A percentile compares a stretch with the other conserved stretches of the same genome.
These are phyloP conservation scores for Primulina tabacum DNA, from an alignment of 257 asterid species.

Conservation along the genomic window DNA sequence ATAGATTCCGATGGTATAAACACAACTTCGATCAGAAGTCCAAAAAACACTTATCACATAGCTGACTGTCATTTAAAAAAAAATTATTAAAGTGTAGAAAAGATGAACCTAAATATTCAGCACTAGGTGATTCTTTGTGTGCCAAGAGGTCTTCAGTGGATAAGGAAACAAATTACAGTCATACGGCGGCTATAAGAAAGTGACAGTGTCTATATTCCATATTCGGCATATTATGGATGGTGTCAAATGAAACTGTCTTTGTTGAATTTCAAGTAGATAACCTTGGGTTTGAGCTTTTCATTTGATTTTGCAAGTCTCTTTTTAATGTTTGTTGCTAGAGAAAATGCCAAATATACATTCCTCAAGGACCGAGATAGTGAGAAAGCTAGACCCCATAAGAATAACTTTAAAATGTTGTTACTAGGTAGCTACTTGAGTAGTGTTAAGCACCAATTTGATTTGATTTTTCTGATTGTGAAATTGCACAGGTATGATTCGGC, in stretches of 20 bases:
- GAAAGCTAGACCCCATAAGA: conserved; percentile 1
- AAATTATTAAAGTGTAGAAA: background rate
- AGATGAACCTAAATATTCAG: background rate
- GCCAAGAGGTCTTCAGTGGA: conserved; percentile 1
- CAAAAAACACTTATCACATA: conserved; percentile 2
- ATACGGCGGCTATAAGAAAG: background rate
- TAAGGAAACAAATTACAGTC: background rate
- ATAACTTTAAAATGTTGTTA: conserved; percentile 14
- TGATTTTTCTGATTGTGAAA: conserved; percentile 24
- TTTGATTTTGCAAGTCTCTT: conserved; percentile 8
- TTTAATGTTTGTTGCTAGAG: conserved; percentile 14
- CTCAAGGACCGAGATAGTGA: background rate
- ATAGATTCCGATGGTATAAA: too few species aligned
- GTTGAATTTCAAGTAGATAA: too few species aligned
- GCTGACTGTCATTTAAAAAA: background rate
- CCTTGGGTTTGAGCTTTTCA: background rate
- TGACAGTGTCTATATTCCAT: too few species aligned
- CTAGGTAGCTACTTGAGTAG: conserved; percentile 9
- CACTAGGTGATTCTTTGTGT: background rate
- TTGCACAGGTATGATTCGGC: conserved; percentile 90
- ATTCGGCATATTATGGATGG: too few species aligned
- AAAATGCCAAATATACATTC: conserved; percentile 6
- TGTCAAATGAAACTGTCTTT: too few species aligned
- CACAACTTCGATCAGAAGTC: too few species aligned
- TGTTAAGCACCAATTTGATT: conserved; percentile 21